These are phyloP conservation scores for Vachellia collinsii DNA, from an alignment of 306 rosid species.

Conservation along the genomic window DNA sequence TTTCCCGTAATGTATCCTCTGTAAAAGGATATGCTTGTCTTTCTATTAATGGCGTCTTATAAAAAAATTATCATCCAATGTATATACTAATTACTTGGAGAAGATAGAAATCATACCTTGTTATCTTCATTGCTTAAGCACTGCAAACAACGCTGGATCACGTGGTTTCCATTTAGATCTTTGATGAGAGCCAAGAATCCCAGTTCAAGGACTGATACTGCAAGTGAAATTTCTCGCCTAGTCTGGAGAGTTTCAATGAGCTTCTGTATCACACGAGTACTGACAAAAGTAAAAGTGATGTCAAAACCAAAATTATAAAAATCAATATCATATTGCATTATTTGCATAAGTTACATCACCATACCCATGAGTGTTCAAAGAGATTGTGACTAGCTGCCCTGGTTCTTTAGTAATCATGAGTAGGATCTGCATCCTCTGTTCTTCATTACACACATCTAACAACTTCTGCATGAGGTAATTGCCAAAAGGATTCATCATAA, in stretches of 20 bases:
- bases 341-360: conserved; percentile 9
- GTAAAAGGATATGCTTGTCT: conserved; percentile 6
- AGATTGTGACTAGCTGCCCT: conserved; percentile 55
- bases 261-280: conserved; percentile 70
- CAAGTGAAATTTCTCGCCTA: conserved; percentile 49
- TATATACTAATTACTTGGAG: conserved; percentile 14
- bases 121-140: conserved; percentile 56
- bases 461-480: conserved; percentile 64
- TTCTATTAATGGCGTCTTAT: conserved; percentile 1
- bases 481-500: conserved; percentile 59
- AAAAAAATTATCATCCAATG: conserved; percentile 8
- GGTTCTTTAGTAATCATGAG: conserved; percentile 48
- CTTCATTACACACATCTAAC: conserved; percentile 60
- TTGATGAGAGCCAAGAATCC: conserved; percentile 67
- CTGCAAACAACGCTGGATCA: conserved; percentile 65
- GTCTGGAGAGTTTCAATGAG: conserved; percentile 66
- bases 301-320: conserved; percentile 7
- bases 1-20: conserved; percentile 8
- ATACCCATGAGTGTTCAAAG: conserved; percentile 69
- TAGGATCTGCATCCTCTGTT: conserved; percentile 53
- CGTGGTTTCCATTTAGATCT: conserved; percentile 66
- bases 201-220: conserved; percentile 57
- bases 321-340: conserved; percentile 19
- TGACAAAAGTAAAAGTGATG: conserved; percentile 34
- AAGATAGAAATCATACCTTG: conserved; percentile 43